Base-by-base conservation (phyloP, 345 rosid species). In the Schrenkiella parvula region DNA sequence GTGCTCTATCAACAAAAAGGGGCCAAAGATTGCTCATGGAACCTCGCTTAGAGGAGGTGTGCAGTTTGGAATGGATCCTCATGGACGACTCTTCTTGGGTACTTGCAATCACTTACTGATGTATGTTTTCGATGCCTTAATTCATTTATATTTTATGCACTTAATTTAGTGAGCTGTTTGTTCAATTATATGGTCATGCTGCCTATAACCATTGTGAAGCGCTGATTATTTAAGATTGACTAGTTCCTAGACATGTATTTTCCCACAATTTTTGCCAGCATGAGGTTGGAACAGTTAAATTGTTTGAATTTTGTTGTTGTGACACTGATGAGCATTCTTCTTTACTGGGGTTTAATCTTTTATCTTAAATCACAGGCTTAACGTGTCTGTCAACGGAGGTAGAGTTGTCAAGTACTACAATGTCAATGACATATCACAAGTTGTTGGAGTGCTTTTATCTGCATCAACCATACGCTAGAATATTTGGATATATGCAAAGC, bases 71-170 rank as follows among this genome's bases (percentile, higher is more conserved):
- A 71, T 79, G 71, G 96, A 92, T 77, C 61, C 75, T 65, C 83
- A 88, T 37, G 88, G 79, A 59, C 90, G 83, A 76, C 87, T 83
- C 73, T 92, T 86, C 89, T 46, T 85, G 88, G 96, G 95, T 70
- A 85, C 95, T 78, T 85, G 92, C 81, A 72, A 87, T 80, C 87
- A 92, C 80, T 79, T 92, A 67, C 57, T 89, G 81, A 95, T 92
- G 96, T 92, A 92, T 85, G 98, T 83, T 77, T 79, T 78, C 72
- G 35, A 56, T 43, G 22, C 55, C 77, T 46, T 66, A 46, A 46
- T 68, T 58, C 21, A 61, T 46, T 43, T 34, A 63, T 28, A 18
- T 28, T 41, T 47, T 26, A 53, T 26, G 31, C n/a, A 53, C 29
- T 54, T 53, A 18, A 28, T 62, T 22, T 65, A 23, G 48, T 6